Base-by-base conservation (phyloP, 768 basidiomycete species). In the Termitomyces titanicus region DNA sequence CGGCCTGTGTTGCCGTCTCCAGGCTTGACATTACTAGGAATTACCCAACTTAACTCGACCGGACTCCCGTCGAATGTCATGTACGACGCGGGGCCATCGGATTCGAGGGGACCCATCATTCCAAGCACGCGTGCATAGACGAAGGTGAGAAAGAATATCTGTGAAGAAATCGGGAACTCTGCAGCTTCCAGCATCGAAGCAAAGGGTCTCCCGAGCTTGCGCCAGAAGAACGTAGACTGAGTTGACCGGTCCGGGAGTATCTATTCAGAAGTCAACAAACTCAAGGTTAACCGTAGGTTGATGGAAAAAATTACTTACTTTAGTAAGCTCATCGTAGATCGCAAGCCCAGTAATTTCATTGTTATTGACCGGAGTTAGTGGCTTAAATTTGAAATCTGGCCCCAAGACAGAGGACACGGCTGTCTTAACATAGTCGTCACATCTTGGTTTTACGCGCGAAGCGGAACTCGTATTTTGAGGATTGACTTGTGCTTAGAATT, bases 61-160 rank as follows among this genome's bases (percentile, higher is more conserved):
- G 70, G 70, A 53, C 68, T 66, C 17, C 68, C 68, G 43, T 71
- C 70, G 49, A 64, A 63, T 42, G 70, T 71, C 68, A 71, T 69
- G 52, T 68, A 45, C 6, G 67, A 65, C 12, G 61, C 63, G 42
- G 64, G 53, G 34, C 64, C 64, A 5, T 51, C 18, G 17, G 47
- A 45, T 24, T 66, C 63, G 5, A 56, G 44, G 7, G 70, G 68
- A 20, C 68, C 67, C 67, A 71, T 67, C 59, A 71, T 64, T 31
- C 63, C 64, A 25, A 69, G 53, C 13, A 71, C 61, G 35, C 68
- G 59, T 18, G 66, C 64, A 45, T 70, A 69, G 50, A 71, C 59
- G 45, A 70, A 71, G 31, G 61, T 65, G 10, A 71, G 66, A 56
- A 66, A 70, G 25, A 57, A 47, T 42, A 66, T 60, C 55, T 71